phyloP scores from a whole-genome alignment of 257 asterid genomes.

The Anisodus acutangulus region DNA sequence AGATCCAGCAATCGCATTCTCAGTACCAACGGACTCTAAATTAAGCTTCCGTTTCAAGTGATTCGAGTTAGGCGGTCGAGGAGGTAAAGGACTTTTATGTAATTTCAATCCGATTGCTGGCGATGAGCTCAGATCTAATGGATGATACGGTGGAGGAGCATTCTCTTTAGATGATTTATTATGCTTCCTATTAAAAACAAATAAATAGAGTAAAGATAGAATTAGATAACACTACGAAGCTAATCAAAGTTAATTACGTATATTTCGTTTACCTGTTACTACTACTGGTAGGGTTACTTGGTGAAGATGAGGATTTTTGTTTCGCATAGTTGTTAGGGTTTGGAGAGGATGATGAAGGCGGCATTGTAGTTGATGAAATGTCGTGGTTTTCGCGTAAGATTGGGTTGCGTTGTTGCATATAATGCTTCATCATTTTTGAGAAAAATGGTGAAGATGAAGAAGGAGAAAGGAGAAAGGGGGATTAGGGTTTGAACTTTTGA shows the following conservation, averaged over 20 bases:
- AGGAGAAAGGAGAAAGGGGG: background rate
- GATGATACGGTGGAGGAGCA: constrained; percentile 58
- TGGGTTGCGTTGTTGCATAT: constrained; percentile 62
- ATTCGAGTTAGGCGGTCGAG: constrained; percentile 64
- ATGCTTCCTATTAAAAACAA: constrained; percentile 46
- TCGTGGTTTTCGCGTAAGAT: constrained; percentile 60
- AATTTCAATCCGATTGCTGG: constrained; percentile 43
- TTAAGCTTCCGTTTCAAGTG: constrained; percentile 81
- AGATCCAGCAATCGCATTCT: constrained; percentile 42
- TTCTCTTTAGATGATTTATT: constrained; percentile 72
- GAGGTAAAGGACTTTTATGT: constrained; percentile 78
- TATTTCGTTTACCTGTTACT: too few species aligned
- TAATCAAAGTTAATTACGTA: too few species aligned
- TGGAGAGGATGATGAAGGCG: constrained; percentile 41
- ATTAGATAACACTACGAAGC: too few species aligned
- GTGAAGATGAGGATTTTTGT: constrained; percentile 41
- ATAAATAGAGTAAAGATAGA: too few species aligned
- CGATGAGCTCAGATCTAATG: constrained; percentile 32
- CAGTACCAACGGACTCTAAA: constrained; percentile 58
- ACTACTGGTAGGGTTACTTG: constrained; percentile 28
- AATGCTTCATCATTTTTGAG: constrained; percentile 64
- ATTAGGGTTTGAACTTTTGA: background rate
- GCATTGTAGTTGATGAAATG: constrained; percentile 27
- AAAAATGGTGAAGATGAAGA: background rate
- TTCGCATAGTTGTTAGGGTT: constrained; percentile 51